phyloP scores from a whole-genome alignment of 257 asterid species.

The Solanum habrochaites region DNA sequence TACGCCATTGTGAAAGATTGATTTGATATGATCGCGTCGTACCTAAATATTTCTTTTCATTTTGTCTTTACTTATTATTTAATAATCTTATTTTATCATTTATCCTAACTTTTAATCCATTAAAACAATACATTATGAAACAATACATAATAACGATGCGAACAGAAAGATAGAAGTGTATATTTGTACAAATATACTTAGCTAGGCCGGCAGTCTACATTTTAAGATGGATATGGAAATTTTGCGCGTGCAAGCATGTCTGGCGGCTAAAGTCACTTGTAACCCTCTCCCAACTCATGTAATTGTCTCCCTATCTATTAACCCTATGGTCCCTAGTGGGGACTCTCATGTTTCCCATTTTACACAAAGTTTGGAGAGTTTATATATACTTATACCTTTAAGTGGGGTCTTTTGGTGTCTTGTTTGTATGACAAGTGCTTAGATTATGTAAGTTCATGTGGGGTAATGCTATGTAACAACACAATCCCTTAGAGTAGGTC shows the following conservation, averaged over 20 bases:
- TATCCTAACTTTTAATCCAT: not conserved
- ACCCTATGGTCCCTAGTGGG: constrained; percentile 44
- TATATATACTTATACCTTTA: constrained; percentile 5
- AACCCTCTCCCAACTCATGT: constrained; percentile 22
- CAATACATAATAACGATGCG: no score
- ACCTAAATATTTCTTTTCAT: not conserved
- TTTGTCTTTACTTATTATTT: not conserved
- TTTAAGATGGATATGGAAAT: not conserved
- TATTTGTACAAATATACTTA: not conserved
- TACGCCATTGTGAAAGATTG: not conserved
- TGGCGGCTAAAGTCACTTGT: constrained; percentile 68
- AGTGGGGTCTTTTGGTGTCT: constrained; percentile 35
- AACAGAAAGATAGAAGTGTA: not conserved
- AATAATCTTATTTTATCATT: not conserved
- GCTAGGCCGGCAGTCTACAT: not conserved
- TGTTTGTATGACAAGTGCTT: constrained; percentile 24
- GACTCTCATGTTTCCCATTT: constrained; percentile 22
- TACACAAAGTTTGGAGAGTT: not conserved
- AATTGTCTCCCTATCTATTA: constrained; percentile 13
- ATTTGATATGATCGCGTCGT: not conserved
- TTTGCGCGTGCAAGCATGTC: constrained; percentile 57
- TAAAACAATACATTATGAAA: not conserved
- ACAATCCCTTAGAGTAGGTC: constrained; percentile 15
- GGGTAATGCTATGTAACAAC: constrained; percentile 8
- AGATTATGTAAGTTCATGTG: constrained; percentile 25